Evolutionary conservation across 306 rosid species (phyloP), one percentile per base, ranked within the genome.

Genomic region (Lathyrus sativus): DNA sequence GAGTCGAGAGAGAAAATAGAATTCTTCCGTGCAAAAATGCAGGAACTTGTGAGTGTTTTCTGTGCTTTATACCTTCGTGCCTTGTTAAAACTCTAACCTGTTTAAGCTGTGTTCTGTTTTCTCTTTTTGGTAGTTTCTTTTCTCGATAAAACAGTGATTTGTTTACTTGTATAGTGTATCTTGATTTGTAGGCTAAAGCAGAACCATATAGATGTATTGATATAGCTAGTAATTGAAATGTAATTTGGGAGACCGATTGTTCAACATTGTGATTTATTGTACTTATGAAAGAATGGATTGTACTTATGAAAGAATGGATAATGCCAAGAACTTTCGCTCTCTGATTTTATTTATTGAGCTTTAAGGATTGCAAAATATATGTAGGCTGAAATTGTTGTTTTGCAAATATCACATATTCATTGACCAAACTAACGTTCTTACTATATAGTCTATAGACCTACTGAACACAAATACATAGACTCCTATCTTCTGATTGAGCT

Each of bases 21-120:
- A 70, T 95, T 76, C 71, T 95, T 2, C 75, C 89, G 89, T 24
- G 53, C 83, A 44, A 91, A 91, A 82, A 95, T 95, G 99, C 99
- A 95, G 82, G 97, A 95, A 79, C 92, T 95, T 55, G 99, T 95
- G 71, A 88, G 99, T 85, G 74, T 67, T 57, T 78, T 68, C 14
- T 59, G 29, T 65, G 13, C 56, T 60, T 73, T 50, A 29, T 57
- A 77, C 79, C 39, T 74, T 85, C 13, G 8, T 45, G 28, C 63
- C 58, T 51, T 65, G 56, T 49, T 35, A 38, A 68, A 71, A 73
- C 39, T 66, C 64, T 56, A 37, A 24, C 65, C 53, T 46, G 41
- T 41, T 76, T 66, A 48, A 39, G 74, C 35, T n/a, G 17, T 15
- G 19, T 53, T 74, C 7, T 68, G 35, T 65, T 49, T 63, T 13